Base-by-base conservation (phyloP, 257 asterid genomes). In the Penstemon davidsonii region DNA sequence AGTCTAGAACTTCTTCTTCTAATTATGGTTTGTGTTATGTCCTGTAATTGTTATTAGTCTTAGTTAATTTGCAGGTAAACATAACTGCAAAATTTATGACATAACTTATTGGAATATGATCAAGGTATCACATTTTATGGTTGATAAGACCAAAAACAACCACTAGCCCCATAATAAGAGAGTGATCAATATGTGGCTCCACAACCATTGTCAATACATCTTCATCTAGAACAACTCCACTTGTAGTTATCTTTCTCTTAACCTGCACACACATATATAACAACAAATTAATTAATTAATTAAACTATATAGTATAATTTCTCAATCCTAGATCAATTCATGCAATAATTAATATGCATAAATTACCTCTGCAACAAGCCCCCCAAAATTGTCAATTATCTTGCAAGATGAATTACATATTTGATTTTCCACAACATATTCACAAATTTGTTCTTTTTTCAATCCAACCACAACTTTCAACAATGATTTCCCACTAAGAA, bases 121-220 rank as follows among this genome's bases (percentile, higher is more conserved):
- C 2, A 25, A 25, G 33, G 6, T 37, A 5, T 80, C 75, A 81
- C 64, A 81, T 3, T 40, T 67, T 80, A 50, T 69, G 74, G 67
- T 74, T 64, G 52, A 74, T 64, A 55, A 81, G 85, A 42, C 80
- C 83, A 54, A 74, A 69, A 63, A 81, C 86, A 38, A 81, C 71
- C 46, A 75, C 79, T 18, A 81, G 69, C n/a, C 73, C 83, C 74
- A 75, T 65, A 19, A 81, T 47, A 2, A 78, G 70, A 55, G 75
- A 81, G 37, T 78, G 81, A 66, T 81, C 83, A 61, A 72, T 55
- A 42, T 81, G 45, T 11, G 81, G 79, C 75, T 81, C 85, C 13
- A 78, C 85, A 46, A 78, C 81, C 81, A 78, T 74, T 55, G 83
- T 68, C 55, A 75, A 46, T 25, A 81, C 83, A 68, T 81, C 86